Conservation (phyloP, 768 basidiomycete species). For the Leucogyrophana mollusca region DNA sequence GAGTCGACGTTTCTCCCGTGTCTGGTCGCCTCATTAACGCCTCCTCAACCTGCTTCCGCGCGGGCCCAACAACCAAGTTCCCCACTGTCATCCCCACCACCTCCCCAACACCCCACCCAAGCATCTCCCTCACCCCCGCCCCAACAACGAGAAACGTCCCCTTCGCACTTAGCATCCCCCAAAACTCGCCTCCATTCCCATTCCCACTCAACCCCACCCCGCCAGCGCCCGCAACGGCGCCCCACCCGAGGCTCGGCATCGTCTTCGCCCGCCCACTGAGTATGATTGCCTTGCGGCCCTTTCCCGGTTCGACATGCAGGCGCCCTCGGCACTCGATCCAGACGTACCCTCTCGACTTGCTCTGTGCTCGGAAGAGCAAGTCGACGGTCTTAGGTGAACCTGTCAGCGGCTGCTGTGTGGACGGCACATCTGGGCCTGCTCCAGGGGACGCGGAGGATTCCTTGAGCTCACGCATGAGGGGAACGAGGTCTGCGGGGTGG, state of each 20-base stretch:
- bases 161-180: conserved; percentile 49
- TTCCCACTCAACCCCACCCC: conserved; percentile 32
- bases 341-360: conserved; percentile 63
- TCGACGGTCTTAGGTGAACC: conserved; percentile 61
- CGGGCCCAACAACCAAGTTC: conserved; percentile 33
- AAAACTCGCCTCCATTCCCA: conserved; percentile 44
- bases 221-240: conserved; percentile 48
- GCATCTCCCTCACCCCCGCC: conserved; percentile 53
- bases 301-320: conserved; percentile 88
- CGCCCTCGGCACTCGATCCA: conserved; percentile 94
- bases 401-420: conserved; percentile 4
- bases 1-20: conserved; percentile 19
- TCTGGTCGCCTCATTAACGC: conserved; percentile 22
- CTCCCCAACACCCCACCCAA: conserved; percentile 61
- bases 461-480: conserved; percentile 89
- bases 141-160: conserved; percentile 54
- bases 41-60: conserved; percentile 22
- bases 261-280: conserved; percentile 76
- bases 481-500: conserved; percentile 87
- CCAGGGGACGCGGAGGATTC: conserved; percentile 43
- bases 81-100: conserved; percentile 47
- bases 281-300: conserved; percentile 92
- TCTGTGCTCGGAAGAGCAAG: conserved; percentile 79
- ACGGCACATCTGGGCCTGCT: conserved; percentile 5
- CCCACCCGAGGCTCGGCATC: conserved; percentile 67